Conservation (phyloP, 148 eudicot species). For the Camellia granthamiana region DNA sequence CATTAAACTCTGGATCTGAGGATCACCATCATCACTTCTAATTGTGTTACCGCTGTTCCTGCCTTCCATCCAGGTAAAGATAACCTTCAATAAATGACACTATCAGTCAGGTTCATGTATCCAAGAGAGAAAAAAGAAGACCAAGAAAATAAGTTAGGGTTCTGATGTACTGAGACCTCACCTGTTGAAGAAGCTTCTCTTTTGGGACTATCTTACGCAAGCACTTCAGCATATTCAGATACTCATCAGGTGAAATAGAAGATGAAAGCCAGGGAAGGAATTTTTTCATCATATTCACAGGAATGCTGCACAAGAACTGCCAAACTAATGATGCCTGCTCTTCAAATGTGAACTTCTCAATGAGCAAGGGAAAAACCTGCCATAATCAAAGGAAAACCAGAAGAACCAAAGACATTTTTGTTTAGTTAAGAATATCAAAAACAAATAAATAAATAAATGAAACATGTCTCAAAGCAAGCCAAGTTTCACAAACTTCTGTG, state of each 20-base stretch:
- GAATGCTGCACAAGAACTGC: slow-evolving; percentile 97
- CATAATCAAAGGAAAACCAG: slow-evolving; percentile 7
- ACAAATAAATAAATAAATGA: background rate
- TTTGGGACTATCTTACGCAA: slow-evolving; percentile 75
- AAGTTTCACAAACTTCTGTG: background rate
- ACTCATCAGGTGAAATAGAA: slow-evolving; percentile 75
- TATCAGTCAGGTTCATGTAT: slow-evolving; percentile 21
- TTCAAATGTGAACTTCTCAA: slow-evolving; percentile 88
- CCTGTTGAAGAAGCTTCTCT: slow-evolving; percentile 93
- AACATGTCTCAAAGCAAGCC: background rate
- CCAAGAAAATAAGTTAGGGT: background rate
- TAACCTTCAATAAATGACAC: slow-evolving; percentile 47
- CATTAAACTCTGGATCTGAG: slow-evolving; percentile 26
- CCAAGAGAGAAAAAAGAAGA: slow-evolving; percentile 4
- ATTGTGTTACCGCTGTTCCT: slow-evolving; percentile 30
- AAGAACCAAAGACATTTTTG: background rate
- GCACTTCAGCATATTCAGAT: slow-evolving; percentile 84
- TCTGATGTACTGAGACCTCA: slow-evolving; percentile 25
- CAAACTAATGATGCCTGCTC: slow-evolving; percentile 95
- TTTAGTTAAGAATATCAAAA: background rate
- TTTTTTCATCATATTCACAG: slow-evolving; percentile 94
- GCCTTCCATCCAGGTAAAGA: slow-evolving; percentile 95
- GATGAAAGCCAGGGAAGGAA: slow-evolving; percentile 98
- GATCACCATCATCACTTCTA: slow-evolving; percentile 39
- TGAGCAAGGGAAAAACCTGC: slow-evolving; percentile 65